These are phyloP conservation scores for Xylaria grammica DNA, from an alignment of 495 filamentous ascomycete genomes.

Conservation along the genomic window DNA sequence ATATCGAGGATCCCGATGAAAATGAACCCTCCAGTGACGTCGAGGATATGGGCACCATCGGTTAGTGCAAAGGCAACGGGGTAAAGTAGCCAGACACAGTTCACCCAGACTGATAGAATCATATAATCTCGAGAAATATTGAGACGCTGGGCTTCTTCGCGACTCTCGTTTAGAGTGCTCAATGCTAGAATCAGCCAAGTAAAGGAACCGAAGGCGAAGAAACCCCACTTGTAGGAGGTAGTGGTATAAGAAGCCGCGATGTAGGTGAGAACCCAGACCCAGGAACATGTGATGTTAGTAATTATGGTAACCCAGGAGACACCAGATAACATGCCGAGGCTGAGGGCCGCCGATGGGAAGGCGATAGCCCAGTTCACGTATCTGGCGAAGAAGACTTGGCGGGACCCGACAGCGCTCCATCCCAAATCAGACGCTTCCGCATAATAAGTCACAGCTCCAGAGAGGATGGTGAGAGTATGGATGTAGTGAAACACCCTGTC, in stretches of 20 bases:
- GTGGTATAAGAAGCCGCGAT: background rate
- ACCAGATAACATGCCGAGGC: background rate
- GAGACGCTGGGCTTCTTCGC: background rate
- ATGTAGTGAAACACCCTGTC: conserved; percentile 11
- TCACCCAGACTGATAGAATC: conserved; percentile 1
- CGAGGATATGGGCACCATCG: background rate
- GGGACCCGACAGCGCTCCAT: conserved; percentile 1
- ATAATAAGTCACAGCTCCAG: background rate
- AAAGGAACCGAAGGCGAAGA: background rate
- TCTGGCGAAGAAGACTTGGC: conserved; percentile 3
- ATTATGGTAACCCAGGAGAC: background rate
- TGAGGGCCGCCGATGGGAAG: background rate
- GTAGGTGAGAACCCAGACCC: conserved; percentile 2
- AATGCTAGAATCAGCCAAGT: background rate
- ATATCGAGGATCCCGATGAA: background rate
- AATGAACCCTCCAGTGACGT: background rate
- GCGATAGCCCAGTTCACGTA: conserved; percentile 3
- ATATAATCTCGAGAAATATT: background rate
- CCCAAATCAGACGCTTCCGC: background rate
- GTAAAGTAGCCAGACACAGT: background rate
- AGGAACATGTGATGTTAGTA: background rate
- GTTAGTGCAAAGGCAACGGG: background rate
- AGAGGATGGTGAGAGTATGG: background rate
- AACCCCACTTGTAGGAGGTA: background rate
- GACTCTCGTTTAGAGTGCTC: conserved; percentile 5